A percentile compares a stretch with the other conserved stretches of the same genome.
These are phyloP conservation scores for Hypoxylon perforatum DNA, from an alignment of 495 filamentous ascomycete genomes.

Conservation along the genomic window DNA sequence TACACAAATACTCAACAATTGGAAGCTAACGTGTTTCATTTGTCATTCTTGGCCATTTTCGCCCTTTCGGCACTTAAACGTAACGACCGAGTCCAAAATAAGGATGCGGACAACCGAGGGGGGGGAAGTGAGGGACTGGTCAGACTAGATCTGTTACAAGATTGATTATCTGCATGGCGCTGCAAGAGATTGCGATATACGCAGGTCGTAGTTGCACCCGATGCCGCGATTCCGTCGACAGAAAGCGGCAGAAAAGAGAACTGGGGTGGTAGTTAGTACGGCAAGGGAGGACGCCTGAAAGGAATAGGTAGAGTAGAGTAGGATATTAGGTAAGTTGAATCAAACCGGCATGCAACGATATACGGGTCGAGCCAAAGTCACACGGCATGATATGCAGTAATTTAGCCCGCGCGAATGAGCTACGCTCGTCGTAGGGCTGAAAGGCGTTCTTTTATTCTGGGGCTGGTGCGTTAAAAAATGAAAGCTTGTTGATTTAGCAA, in stretches of 20 bases:
- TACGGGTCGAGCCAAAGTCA: conserved; percentile 11
- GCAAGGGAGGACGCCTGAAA: conserved; percentile 1
- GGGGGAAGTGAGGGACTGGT: neutral
- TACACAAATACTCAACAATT: too few relatives aligned
- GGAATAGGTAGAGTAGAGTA: neutral
- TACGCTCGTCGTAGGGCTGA: conserved; percentile 7
- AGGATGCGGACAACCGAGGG: neutral
- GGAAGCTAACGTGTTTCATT: too few relatives aligned
- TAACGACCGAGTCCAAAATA: neutral
- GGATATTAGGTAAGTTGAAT: conserved; percentile 20
- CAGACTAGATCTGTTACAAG: neutral
- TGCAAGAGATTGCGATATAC: conserved; percentile 25
- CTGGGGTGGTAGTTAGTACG: neutral
- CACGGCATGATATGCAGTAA: conserved; percentile 8
- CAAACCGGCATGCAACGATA: conserved; percentile 7
- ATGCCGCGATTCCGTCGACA: neutral
- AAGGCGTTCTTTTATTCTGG: conserved; percentile 5
- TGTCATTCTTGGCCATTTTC: neutral
- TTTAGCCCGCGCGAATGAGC: conserved; percentile 7
- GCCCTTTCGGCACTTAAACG: neutral
- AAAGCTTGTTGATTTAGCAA: neutral
- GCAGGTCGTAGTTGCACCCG: neutral
- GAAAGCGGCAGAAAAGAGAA: neutral
- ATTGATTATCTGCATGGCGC: conserved; percentile 7
- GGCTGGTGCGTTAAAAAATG: neutral